phyloP scores from a whole-genome alignment of 345 rosid species.

The Leavenworthia alabamica region DNA sequence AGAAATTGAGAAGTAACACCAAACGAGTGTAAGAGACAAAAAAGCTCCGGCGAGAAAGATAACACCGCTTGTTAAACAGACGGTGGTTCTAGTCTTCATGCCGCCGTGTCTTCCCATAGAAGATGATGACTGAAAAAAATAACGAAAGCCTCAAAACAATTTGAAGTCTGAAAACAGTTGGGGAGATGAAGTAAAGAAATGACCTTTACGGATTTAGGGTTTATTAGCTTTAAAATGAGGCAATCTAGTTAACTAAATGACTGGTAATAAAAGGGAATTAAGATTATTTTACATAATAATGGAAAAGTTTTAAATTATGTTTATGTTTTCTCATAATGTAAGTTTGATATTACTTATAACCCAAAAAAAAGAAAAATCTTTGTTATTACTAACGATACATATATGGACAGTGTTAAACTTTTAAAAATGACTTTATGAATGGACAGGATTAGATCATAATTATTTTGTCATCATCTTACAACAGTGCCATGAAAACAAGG shows the following conservation, averaged over 20 bases:
- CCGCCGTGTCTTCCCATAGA: too few relatives aligned
- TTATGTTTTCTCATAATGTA: background rate
- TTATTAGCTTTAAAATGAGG: background rate
- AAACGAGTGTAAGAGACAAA: constrained; percentile 45
- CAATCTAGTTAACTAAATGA: background rate
- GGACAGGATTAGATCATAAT: background rate
- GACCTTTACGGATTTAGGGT: background rate
- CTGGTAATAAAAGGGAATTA: background rate
- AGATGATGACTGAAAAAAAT: constrained; percentile 1
- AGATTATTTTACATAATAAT: background rate
- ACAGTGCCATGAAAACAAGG: too few relatives aligned
- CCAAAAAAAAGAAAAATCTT: too few relatives aligned
- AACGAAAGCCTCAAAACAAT: background rate
- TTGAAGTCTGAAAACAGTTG: background rate
- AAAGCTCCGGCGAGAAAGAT: constrained; percentile 53
- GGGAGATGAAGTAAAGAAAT: background rate
- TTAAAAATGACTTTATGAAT: background rate
- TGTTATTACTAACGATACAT: background rate
- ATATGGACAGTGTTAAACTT: background rate
- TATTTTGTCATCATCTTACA: too few relatives aligned
- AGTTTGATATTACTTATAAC: background rate
- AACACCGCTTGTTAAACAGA: background rate
- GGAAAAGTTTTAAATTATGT: background rate
- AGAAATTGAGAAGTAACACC: constrained; percentile 48
- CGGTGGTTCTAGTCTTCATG: too few relatives aligned